Conservation (phyloP, 2,329 filamentous ascomycete species). For the Fusarium tuaranense region DNA sequence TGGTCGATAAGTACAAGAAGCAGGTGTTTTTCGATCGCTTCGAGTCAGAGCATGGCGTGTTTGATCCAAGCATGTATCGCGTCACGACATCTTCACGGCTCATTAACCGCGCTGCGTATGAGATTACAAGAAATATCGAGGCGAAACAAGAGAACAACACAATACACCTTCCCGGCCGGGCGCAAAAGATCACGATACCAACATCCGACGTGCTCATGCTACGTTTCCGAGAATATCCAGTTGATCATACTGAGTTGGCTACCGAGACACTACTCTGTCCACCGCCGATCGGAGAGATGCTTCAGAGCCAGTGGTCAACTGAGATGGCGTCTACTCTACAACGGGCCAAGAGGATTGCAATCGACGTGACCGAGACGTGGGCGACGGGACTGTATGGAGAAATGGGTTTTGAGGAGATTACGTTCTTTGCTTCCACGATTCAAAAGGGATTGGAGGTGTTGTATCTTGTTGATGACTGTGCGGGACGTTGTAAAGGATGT, state of each 20-base stretch:
- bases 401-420: slow-evolving; percentile 43
- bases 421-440: slow-evolving; percentile 46
- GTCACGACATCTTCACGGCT: slow-evolving; percentile 9
- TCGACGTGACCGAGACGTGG: slow-evolving; percentile 46
- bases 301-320: slow-evolving; percentile 44
- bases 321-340: slow-evolving; percentile 44
- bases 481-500: slow-evolving; percentile 42
- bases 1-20: slow-evolving; percentile 24
- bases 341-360: slow-evolving; percentile 40
- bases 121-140: not conserved
- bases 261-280: slow-evolving; percentile 29
- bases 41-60: not conserved
- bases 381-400: slow-evolving; percentile 33
- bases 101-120: slow-evolving; percentile 22
- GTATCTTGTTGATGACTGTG: slow-evolving; percentile 47
- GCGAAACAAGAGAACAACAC: slow-evolving; percentile 26
- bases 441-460: slow-evolving; percentile 46
- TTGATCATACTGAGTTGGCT: slow-evolving; percentile 15
- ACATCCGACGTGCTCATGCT: slow-evolving; percentile 46
- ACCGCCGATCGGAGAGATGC: slow-evolving; percentile 41
- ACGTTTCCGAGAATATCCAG: slow-evolving; percentile 37
- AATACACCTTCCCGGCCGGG: slow-evolving; percentile 42
- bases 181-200: slow-evolving; percentile 38
- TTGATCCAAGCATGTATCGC: slow-evolving; percentile 38
- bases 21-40: slow-evolving; percentile 37